A percentile compares a stretch with the other conserved stretches of the same genome.
These are phyloP conservation scores for Torulaspora delbrueckii DNA, from an alignment of 805 yeast genomes.

Conservation along the genomic window DNA sequence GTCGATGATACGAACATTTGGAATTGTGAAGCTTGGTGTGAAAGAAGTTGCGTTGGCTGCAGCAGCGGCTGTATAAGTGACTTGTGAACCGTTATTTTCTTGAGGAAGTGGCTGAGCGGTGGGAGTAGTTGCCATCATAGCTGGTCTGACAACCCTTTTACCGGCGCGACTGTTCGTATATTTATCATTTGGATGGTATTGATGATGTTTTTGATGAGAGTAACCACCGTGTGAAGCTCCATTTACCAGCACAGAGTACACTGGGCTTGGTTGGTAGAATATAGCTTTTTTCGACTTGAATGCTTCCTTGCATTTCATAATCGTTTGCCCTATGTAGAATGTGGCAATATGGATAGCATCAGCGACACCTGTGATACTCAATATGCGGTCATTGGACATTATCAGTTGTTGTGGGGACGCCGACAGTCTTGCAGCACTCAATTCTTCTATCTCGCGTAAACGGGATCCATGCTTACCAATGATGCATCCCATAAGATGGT, in stretches of 20 bases:
- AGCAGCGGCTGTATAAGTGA: slow-evolving; percentile 26
- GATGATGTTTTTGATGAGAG: slow-evolving; percentile 28
- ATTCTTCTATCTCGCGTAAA: slow-evolving; percentile 76
- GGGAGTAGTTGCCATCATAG: slow-evolving; percentile 13
- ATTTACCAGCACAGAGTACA: slow-evolving; percentile 26
- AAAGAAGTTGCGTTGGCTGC: slow-evolving; percentile 28
- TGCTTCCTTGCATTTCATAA: slow-evolving; percentile 50
- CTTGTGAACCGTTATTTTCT: slow-evolving; percentile 6
- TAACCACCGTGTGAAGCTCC: slow-evolving; percentile 13
- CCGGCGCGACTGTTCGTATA: slow-evolving; percentile 14
- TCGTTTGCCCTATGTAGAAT: slow-evolving; percentile 65
- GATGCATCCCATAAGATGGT: slow-evolving; percentile 71
- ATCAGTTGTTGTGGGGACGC: slow-evolving; percentile 73
- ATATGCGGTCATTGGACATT: slow-evolving; percentile 68
- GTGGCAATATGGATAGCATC: slow-evolving; percentile 84
- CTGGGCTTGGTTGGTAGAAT: slow-evolving; percentile 32
- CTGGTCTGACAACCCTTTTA: slow-evolving; percentile 18
- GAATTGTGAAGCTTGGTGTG: slow-evolving; percentile 25
- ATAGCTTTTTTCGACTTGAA: slow-evolving; percentile 45
- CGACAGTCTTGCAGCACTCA: slow-evolving; percentile 68
- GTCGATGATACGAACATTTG: slow-evolving; percentile 27
- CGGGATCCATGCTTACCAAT: slow-evolving; percentile 73
- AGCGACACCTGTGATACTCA: slow-evolving; percentile 70
- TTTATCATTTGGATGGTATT: slow-evolving; percentile 26
- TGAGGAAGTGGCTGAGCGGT: slow-evolving; percentile 8